A percentile compares a stretch with the other conserved stretches of the same genome.
Evolutionary conservation across 768 basidiomycete genomes (phyloP).

Genomic region (Guyanaporus albipodus): DNA sequence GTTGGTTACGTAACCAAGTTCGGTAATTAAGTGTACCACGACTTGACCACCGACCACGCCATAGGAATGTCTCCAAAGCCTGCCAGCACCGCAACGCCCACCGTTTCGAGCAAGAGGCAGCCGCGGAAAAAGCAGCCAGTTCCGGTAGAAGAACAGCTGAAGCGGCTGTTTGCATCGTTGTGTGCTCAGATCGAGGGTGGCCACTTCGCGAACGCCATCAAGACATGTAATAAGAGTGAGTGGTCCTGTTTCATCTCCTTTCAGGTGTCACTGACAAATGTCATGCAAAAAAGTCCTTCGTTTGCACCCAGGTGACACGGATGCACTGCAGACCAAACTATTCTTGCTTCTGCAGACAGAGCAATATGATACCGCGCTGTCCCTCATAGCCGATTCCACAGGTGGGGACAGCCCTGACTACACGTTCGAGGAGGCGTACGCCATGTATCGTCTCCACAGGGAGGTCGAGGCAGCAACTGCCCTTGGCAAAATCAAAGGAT

Average conservation of each 20-base stretch:
- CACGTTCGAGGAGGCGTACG: conserved; percentile 74
- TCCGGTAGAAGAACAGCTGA: conserved; percentile 32
- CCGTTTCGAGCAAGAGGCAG: conserved; percentile 3
- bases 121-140: conserved; percentile 23
- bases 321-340: conserved; percentile 80
- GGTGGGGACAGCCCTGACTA: conserved; percentile 11
- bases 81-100: conserved; percentile 4
- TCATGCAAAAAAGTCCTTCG: conserved; percentile 54
- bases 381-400: conserved; percentile 41
- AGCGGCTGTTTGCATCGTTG: conserved; percentile 70
- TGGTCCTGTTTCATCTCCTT: conserved; percentile 22
- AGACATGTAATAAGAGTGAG: conserved; percentile 90
- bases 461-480: conserved; percentile 62
- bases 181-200: conserved; percentile 90
- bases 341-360: conserved; percentile 87
- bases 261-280: conserved; percentile 19
- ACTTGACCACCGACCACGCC: not conserved
- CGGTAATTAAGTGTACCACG: conserved; percentile 23
- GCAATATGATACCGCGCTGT: conserved; percentile 67
- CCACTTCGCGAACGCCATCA: conserved; percentile 79
- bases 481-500: conserved; percentile 45
- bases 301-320: conserved; percentile 59
- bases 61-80: conserved; percentile 21
- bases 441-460: conserved; percentile 78
- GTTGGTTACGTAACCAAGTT: conserved; percentile 17